Evolutionary conservation across 306 rosid genomes (phyloP).

Genomic region (Comarum palustre): DNA sequence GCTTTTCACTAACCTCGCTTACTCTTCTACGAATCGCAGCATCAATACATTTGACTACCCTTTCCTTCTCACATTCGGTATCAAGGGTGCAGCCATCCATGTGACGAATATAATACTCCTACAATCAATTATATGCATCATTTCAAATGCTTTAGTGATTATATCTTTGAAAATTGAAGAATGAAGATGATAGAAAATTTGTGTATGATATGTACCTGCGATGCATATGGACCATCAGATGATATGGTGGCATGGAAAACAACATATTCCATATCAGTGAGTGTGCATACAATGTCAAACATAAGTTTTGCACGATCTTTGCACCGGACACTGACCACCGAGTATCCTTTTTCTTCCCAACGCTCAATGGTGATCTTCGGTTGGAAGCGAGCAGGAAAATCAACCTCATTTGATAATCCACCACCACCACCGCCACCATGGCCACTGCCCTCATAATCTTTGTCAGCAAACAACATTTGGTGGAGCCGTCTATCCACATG

Average conservation of each 20-base stretch:
- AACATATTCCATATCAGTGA: slow-evolving; percentile 82
- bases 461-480: slow-evolving; percentile 74
- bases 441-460: slow-evolving; percentile 54
- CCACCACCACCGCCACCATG: slow-evolving; percentile 28
- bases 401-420: slow-evolving; percentile 43
- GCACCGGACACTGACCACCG: slow-evolving; percentile 63
- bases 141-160: slow-evolving; percentile 5
- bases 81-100: slow-evolving; percentile 91
- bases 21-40: slow-evolving; percentile 90
- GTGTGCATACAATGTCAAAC: slow-evolving; percentile 86
- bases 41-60: slow-evolving; percentile 80
- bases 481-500: slow-evolving; percentile 76
- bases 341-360: slow-evolving; percentile 72
- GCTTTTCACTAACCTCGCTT: slow-evolving; percentile 60
- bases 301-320: slow-evolving; percentile 78
- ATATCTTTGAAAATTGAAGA: background rate
- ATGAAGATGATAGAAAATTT: background rate
- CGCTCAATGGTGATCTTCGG: slow-evolving; percentile 65
- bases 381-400: slow-evolving; percentile 44
- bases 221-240: slow-evolving; percentile 72
- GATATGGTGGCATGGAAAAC: slow-evolving; percentile 78
- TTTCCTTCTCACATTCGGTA: slow-evolving; percentile 80
- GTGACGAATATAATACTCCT: slow-evolving; percentile 82
- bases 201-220: slow-evolving; percentile 45
- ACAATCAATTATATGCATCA: slow-evolving; percentile 24